Conservation (phyloP, 1,139 yeast genomes). For the Kodamaea fungicola region DNA sequence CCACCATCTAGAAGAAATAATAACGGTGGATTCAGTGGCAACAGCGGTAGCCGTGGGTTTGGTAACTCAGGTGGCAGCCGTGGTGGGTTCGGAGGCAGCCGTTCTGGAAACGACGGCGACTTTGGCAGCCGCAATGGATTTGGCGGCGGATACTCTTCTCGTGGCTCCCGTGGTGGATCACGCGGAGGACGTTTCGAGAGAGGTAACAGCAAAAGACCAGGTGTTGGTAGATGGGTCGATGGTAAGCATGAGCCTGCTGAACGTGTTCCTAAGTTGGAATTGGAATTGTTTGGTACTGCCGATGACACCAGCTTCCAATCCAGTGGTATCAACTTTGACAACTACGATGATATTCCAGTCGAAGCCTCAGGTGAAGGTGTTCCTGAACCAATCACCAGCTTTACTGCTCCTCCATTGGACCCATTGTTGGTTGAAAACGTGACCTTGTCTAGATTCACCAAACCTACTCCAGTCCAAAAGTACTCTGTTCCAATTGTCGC, state of each 20-base stretch:
- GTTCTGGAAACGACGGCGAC: conserved; percentile 14
- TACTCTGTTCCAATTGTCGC: conserved; percentile 97
- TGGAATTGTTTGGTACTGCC: conserved; percentile 80
- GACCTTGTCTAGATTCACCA: conserved; percentile 80
- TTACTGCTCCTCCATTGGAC: conserved; percentile 92
- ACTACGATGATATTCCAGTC: conserved; percentile 97
- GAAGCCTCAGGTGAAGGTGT: conserved; percentile 95
- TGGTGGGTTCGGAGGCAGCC: conserved; percentile 19
- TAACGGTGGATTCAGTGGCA: conserved; percentile 13
- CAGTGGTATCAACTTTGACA: conserved; percentile 97
- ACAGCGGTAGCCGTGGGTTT: conserved; percentile 17
- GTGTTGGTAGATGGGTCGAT: conserved; percentile 75
- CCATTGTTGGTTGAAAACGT: conserved; percentile 83
- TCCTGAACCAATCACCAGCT: conserved; percentile 87
- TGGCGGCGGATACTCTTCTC: conserved; percentile 37
- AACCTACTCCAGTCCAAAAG: conserved; percentile 98
- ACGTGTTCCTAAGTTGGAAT: conserved; percentile 66
- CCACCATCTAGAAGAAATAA: conserved; percentile 10
- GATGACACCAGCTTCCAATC: conserved; percentile 84
- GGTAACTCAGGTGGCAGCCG: conserved; percentile 23
- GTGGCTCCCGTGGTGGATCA: conserved; percentile 18
- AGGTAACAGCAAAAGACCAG: conserved; percentile 29
- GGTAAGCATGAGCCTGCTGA: conserved; percentile 89
- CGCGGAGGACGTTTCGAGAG: conserved; percentile 20
- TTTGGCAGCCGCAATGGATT: conserved; percentile 11